Base-by-base conservation (phyloP, 1,139 yeast species). In the Geotrichum fermentans region DNA sequence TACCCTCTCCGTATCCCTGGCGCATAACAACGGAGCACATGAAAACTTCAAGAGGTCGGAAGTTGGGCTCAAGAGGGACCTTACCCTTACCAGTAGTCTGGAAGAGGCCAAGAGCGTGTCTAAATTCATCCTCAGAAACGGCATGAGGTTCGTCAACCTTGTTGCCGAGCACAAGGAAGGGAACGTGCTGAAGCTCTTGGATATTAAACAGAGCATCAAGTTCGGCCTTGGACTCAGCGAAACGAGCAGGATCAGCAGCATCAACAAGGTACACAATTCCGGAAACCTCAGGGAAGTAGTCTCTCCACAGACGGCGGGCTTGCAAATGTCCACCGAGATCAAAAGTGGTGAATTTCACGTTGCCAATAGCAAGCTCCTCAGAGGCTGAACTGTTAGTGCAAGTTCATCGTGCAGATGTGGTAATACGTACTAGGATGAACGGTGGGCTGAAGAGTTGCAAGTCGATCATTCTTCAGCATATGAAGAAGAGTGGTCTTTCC, bases 291-390 rank as follows among this genome's bases (percentile, higher is more conserved):
- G 98, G 99, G 82, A 94, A 92, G 70, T 92, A 92, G 69, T 92
- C 97, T 69, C 89, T 90, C 99, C 99, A 92, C 66, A 92, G 81
- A 73, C 98, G 88, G 74, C 99, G 90, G 43, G 98, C 98, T 49
- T 90, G 97, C 68, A 80, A 83, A 74, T 92, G 98, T 39, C 99
- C 99, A 69, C 99, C 99, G 63, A 92, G 78, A 70, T 92, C 99
- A 62, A 92, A 92, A 37, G 98, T 94, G 54, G 99, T 92, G 77
- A 92, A 92, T 69, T 92, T 84, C 56, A 92, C 95, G 58, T 86
- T 84, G 57, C 97, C 98, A 63, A 92, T 92, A 53, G 97, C 94
- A 61, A 92, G 79, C 69, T 92, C 99, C 72, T 92, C 99, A 21
- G 97, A 88, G 32, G 98, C 88, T 61, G 37, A 4, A 29, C 24